These are phyloP conservation scores for Pichia pseudocactophila DNA, from an alignment of 805 yeast genomes.

Conservation along the genomic window DNA sequence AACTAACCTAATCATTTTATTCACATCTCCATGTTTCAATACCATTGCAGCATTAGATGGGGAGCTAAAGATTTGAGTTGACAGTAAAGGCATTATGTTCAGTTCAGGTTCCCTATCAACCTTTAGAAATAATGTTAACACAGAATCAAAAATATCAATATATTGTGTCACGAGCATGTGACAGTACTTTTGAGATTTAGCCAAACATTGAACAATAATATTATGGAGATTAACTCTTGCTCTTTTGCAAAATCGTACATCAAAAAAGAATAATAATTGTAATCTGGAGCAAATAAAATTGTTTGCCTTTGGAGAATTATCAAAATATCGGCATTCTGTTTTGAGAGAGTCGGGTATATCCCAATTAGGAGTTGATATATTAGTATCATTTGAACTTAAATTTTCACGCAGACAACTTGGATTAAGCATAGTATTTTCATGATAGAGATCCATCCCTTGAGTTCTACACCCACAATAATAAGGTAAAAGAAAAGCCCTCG, in stretches of 20 bases:
- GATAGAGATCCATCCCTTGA: conserved; percentile 20
- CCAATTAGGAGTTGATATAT: conserved; percentile 35
- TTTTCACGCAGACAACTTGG: conserved; percentile 13
- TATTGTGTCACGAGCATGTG: conserved; percentile 64
- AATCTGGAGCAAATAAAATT: conserved; percentile 48
- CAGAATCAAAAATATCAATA: conserved; percentile 70
- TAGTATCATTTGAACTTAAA: conserved; percentile 9
- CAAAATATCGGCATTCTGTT: conserved; percentile 39
- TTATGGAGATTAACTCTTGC: conserved; percentile 52
- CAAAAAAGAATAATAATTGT: conserved; percentile 55
- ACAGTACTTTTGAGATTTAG: conserved; percentile 50
- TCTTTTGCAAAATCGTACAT: conserved; percentile 62
- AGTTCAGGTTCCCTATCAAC: conserved; percentile 85
- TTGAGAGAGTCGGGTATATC: conserved; percentile 34
- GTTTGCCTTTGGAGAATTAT: conserved; percentile 14
- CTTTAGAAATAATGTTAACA: conserved; percentile 59
- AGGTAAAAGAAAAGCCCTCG: conserved; percentile 47
- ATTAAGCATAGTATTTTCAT: conserved; percentile 23
- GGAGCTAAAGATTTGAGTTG: conserved; percentile 84
- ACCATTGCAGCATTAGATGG: conserved; percentile 69
- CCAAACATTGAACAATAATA: conserved; percentile 53
- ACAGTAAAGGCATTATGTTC: conserved; percentile 61
- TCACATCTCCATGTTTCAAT: conserved; percentile 53
- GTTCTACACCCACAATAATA: conserved; percentile 48
- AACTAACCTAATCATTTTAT: conserved; percentile 52